These are phyloP conservation scores for Asclepias syriaca DNA, from an alignment of 257 asterid species.

Conservation along the genomic window DNA sequence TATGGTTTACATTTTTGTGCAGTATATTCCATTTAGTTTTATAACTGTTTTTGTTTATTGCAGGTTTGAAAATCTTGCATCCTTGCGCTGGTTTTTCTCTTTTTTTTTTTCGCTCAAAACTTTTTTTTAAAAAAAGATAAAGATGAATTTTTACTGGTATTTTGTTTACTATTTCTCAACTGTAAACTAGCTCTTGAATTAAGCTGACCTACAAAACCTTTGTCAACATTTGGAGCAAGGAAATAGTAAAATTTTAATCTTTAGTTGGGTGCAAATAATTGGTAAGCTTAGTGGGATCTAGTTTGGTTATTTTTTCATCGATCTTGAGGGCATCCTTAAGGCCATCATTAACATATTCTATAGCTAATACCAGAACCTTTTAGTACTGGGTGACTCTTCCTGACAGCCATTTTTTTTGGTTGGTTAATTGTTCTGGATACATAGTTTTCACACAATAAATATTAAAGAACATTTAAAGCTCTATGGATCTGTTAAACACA, in stretches of 20 bases:
- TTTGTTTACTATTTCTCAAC: not conserved
- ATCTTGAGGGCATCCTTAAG: not conserved
- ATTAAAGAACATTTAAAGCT: not conserved
- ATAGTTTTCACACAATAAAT: too few relatives aligned
- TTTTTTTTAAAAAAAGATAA: not conserved
- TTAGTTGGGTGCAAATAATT: not conserved
- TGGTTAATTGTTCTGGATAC: too few relatives aligned
- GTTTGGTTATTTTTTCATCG: not conserved
- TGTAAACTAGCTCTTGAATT: not conserved
- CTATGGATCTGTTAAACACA: not conserved
- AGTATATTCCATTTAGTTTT: not conserved
- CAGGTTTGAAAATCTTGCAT: not conserved
- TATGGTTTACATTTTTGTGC: not conserved
- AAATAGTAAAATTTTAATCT: not conserved
- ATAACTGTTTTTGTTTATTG: not conserved
- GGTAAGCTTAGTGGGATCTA: not conserved
- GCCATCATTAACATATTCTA: not conserved
- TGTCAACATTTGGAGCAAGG: not conserved
- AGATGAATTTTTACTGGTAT: too few relatives aligned
- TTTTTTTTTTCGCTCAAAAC: not conserved
- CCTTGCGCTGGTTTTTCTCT: not conserved
- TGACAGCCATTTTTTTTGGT: not conserved
- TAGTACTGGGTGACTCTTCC: not conserved
- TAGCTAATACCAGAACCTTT: not conserved
- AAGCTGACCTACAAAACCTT: not conserved